These are phyloP conservation scores for Dictyostelium intermedium DNA, from an alignment of 78 protist species.

Conservation along the genomic window DNA sequence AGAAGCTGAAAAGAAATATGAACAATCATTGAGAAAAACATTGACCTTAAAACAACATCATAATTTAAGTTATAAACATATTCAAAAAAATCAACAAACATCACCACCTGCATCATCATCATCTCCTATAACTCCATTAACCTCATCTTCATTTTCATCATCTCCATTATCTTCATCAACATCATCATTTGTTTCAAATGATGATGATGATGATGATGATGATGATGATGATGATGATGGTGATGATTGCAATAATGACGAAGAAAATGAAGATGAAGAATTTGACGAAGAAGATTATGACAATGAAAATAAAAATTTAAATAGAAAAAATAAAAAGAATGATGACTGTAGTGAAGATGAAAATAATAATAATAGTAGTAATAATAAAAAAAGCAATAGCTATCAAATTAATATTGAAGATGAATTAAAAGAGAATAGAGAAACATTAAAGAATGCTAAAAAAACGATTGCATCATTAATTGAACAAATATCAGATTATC, in stretches of 20 bases:
- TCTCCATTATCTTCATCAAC: neutral
- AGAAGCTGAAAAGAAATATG: slow-evolving; percentile 8
- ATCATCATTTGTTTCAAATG: neutral
- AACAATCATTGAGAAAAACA: neutral
- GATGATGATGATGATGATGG: neutral
- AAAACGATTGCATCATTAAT: slow-evolving; percentile 53
- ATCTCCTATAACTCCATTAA: neutral
- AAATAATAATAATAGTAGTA: neutral
- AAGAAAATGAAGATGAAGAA: neutral
- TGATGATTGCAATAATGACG: neutral
- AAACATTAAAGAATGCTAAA: slow-evolving; percentile 42
- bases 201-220: neutral
- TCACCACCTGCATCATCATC: neutral
- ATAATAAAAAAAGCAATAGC: neutral
- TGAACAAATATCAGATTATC: slow-evolving; percentile 76
- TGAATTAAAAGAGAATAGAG: slow-evolving; percentile 4
- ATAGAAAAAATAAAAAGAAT: no score
- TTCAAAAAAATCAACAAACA: neutral
- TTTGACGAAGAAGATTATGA: neutral
- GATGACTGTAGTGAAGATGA: no score
- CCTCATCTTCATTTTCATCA: neutral
- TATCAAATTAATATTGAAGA: neutral
- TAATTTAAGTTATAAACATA: neutral
- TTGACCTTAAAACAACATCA: neutral
- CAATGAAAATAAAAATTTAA: neutral